phyloP scores from a whole-genome alignment of 345 rosid genomes.

The Stellera chamaejasme region DNA sequence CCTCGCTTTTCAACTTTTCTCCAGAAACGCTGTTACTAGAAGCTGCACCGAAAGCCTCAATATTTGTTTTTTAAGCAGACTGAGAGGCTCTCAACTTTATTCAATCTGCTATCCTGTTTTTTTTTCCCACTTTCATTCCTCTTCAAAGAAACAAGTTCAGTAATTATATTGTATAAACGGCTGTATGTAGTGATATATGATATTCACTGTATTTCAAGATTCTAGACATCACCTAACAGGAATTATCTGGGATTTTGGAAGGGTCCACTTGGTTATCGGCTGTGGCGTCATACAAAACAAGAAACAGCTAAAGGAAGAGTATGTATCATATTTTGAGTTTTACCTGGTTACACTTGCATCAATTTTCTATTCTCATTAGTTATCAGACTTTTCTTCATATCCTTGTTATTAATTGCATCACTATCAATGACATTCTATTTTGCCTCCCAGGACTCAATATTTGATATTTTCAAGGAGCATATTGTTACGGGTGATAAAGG shows the following conservation, averaged over 20 bases:
- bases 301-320: constrained; percentile 68
- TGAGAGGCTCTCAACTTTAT: background rate
- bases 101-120: constrained; percentile 7
- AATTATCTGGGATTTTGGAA: constrained; percentile 16
- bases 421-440: constrained; percentile 2
- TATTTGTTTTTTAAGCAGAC: background rate
- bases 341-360: too few species aligned
- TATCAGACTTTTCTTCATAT: background rate
- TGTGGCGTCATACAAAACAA: constrained; percentile 38
- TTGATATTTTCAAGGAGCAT: constrained; percentile 42
- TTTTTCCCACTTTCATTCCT: constrained; percentile 1
- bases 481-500: constrained; percentile 52
- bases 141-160: background rate
- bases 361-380: background rate
- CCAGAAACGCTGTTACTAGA: too few species aligned
- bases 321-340: constrained; percentile 8
- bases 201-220: too few species aligned
- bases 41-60: too few species aligned
- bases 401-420: background rate
- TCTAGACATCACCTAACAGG: too few species aligned
- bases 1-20: background rate
- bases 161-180: background rate
- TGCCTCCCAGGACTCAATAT: constrained; percentile 38
- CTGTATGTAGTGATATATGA: too few species aligned
- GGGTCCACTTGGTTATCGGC: constrained; percentile 57